Evolutionary conservation across 208 protist genomes (phyloP).

Genomic region (Naegleria fowleri): DNA sequence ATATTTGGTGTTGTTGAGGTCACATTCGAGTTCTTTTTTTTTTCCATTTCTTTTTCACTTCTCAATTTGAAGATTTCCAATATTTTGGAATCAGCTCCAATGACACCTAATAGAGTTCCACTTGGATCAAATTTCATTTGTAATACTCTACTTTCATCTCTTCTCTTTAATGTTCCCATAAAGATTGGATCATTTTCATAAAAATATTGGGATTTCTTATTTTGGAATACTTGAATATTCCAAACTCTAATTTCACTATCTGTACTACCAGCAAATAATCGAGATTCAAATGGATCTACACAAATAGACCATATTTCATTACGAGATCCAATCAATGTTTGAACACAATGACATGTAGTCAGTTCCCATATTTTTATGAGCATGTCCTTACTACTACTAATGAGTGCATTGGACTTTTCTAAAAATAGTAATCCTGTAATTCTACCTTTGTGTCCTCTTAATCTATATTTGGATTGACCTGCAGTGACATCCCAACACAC

Average conservation of each 20-base stretch:
- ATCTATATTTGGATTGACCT: constrained; percentile 62
- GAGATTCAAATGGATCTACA: neutral
- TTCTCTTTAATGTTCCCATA: neutral
- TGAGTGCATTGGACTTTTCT: neutral
- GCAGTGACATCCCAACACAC: constrained; percentile 93
- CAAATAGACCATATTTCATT: constrained; percentile 9
- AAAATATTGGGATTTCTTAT: neutral
- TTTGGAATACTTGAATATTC: neutral
- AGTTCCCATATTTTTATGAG: constrained; percentile 28
- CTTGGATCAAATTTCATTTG: neutral
- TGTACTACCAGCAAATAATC: neutral
- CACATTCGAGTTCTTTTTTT: neutral
- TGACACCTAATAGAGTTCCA: neutral
- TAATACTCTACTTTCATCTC: constrained; percentile 2
- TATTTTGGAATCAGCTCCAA: neutral
- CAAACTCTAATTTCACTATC: constrained; percentile 9
- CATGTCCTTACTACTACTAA: constrained; percentile 23
- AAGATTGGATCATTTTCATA: constrained; percentile 12
- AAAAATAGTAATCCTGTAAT: constrained; percentile 64
- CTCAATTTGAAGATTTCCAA: constrained; percentile 16
- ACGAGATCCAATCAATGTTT: constrained; percentile 23
- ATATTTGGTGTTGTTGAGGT: neutral
- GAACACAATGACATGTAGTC: constrained; percentile 14
- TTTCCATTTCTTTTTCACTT: constrained; percentile 8
- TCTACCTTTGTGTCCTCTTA: constrained; percentile 71